Base-by-base conservation (phyloP, 495 filamentous ascomycete genomes). In the Friedmanniomyces endolithicus region DNA sequence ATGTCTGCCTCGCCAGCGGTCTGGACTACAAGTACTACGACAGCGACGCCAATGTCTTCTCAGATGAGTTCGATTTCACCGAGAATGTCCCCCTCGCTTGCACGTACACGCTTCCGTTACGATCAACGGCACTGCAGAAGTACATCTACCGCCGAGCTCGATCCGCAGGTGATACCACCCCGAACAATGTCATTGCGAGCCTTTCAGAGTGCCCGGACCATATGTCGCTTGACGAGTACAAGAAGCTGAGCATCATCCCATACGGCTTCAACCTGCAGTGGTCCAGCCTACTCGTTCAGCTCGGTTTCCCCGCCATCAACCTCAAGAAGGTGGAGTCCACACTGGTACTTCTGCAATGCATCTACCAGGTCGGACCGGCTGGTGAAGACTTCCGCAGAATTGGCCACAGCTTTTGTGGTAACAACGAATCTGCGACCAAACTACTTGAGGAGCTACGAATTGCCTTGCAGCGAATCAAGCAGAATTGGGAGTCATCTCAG, bases 181-280 rank as follows among this genome's bases (percentile, higher is more conserved):
- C 58, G 3, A 66, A 68, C 44, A 45, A 53, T 11, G 64, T 64
- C 35, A 59, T 68, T 31, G 53, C 61, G 8, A 49, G 33, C 24
- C 59, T 54, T 31, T 48, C 34, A 0, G 52, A 63, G 11, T 61
- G 61, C 40, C 61, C 64, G 2, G 23, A 22, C 11, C 46, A 57
- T n/a, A 54, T 68, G 9, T 52, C 55, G 1, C 48, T 66, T 11
- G 54, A 59, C 11, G 64, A 64, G 47, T 65, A 57, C 53, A 50
- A 56, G 25, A 50, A 59, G 8, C 62, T 68, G 11, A 22, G 46
- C 19, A 22, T 31, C 14, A 48, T 68, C 25, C 64, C 57, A 7
- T 29, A 54, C 41, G 65, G 65, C 11, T 37, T 52, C 20, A 29
- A 51, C 1, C 25, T 68, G 14, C 64, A 68, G 43, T 66, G 60